phyloP scores from a whole-genome alignment of 2,329 filamentous ascomycete genomes.

The Aspergillus brasiliensis region DNA sequence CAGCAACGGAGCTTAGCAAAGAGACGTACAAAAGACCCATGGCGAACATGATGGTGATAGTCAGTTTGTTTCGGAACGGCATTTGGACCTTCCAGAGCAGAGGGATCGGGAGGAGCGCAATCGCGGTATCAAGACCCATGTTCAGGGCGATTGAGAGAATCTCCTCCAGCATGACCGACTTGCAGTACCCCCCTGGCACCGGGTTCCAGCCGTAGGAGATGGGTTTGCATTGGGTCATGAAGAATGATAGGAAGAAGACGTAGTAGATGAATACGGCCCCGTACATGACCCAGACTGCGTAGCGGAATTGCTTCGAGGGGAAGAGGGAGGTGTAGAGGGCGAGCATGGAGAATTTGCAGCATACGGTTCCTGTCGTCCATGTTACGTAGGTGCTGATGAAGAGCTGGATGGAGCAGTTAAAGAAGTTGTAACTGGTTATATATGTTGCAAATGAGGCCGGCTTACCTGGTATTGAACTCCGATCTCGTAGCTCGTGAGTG shows the following conservation, averaged over 20 bases:
- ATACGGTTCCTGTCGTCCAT: neutral
- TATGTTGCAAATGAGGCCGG: neutral
- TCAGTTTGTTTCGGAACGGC: neutral
- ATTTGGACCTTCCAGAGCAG: neutral
- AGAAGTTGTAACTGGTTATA: neutral
- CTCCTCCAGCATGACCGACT: neutral
- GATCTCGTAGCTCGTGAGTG: neutral
- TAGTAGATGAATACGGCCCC: neutral
- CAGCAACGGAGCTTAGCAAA: neutral
- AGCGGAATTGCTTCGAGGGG: neutral
- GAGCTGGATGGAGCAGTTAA: neutral
- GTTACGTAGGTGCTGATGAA: neutral
- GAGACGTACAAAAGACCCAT: neutral
- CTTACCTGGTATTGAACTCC: neutral
- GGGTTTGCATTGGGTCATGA: neutral
- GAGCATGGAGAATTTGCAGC: neutral
- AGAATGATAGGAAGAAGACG: neutral
- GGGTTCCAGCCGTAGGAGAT: conserved; percentile 1
- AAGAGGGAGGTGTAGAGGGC: neutral
- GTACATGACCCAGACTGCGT: neutral
- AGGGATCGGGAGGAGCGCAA: neutral
- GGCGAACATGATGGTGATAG: neutral
- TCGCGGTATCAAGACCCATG: neutral
- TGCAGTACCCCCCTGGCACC: neutral
- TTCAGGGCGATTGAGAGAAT: neutral